Base-by-base conservation (phyloP, 768 basidiomycete genomes). In the Multifurca ochricompacta region DNA sequence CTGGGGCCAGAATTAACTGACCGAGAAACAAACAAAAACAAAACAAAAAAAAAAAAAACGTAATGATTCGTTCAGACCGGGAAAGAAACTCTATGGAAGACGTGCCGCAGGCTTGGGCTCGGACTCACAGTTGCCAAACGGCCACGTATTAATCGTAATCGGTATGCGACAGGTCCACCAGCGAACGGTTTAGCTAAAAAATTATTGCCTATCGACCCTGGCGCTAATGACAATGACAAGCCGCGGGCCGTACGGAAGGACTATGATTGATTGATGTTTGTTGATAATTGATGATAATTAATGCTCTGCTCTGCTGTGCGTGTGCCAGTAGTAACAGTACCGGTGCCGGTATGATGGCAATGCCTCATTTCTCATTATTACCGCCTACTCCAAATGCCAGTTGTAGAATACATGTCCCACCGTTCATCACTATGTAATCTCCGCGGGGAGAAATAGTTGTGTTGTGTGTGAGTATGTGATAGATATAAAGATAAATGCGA, bases 171-270 rank as follows among this genome's bases (percentile, higher is more conserved):
- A 9, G 52, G 42, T n/a, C 48, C 59, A 16, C 58, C 50, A 30
- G 65, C 61, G n/a, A 63, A 76, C 60, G 79, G 72, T 35, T 54
- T 83, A 25, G 83, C 80, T 2, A 77, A 75, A 68, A 82, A 77
- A 69, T 66, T 77, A 23, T 71, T 85, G 35, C 82, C 82, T 5
- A 79, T 81, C 62, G 83, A 84, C 65, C 79, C 78, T 41, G 73
- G 76, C 47, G 79, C 77, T 27, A 74, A 72, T 48, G 83, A 85
- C 58, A 82, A 80, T 48, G 83, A 85, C 58, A 82, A 80, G 65
- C 70, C 69, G 51, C 76, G 76, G 56, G 54, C 61, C 11, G 71
- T 74, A 57, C 74, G 83, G 65, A 82, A 82, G 65, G 80, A 82
- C 61, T 79, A 65, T 71, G 45, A 52, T 48, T 57, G 48, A n/a